Base-by-base conservation (phyloP, 495 filamentous ascomycete species). In the Neurospora sp. region DNA sequence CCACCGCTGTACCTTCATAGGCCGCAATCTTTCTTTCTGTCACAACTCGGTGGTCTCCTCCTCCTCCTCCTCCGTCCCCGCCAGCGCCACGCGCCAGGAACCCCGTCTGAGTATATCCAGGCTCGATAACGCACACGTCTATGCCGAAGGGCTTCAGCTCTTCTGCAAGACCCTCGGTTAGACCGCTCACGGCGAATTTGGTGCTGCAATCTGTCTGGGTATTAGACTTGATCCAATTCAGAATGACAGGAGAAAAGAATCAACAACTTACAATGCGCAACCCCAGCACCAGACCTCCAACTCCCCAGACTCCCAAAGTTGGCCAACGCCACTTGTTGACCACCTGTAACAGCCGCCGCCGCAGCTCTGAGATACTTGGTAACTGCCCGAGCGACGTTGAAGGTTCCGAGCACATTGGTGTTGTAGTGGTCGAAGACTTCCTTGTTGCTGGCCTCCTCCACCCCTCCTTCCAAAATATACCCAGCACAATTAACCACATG, bases 361-460 rank as follows among this genome's bases (percentile, higher is more conserved):
- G 81, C 75, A n/a, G 77, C 80, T 10, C 86, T 85, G 73, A 89
- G 81, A 39, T 81, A 73, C 8, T 81, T 81, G 1, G 85, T 71
- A 27, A 82, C 76, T 8, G 83, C 83, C 12, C 82, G 80, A 3
- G 82, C 82, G 8, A 86, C 71, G 72, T 83, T 82, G 45, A 82
- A 77, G 7, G 79, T 75, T 8, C 87, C 87, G 39, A 86, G 79
- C 9, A 87, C 81, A 74, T 88, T 89, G 42, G 86, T 87, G 72
- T 84, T 81, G 74, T 84, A 83, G 14, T 77, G 48, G n/a, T 78
- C 75, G 7, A 75, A 72, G 9, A 78, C 75, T 75, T 86, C 85
- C 37, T 84, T 78, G 1, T 77, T 71, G 4, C 80, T 86, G 3
- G 78, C 74, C 73, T 82, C 82, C 73, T 85, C 82, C 17, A 81